phyloP scores from a whole-genome alignment of 371 early-diverging fungal species.

The Gilbertella persicaria region DNA sequence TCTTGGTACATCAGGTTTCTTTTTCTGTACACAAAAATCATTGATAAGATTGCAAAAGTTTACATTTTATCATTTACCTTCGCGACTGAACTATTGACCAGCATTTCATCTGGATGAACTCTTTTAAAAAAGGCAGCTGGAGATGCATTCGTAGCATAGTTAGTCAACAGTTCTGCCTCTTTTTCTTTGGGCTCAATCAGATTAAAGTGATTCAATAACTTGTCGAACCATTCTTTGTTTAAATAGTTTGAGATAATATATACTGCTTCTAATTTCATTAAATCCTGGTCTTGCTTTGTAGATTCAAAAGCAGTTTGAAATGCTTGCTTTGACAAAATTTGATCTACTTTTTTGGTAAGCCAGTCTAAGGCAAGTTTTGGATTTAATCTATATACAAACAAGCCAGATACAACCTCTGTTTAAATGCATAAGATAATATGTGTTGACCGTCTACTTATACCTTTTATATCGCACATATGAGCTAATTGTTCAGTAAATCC shows the following conservation, averaged over 20 bases:
- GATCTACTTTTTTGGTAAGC: constrained; percentile 25
- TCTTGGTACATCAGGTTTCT: constrained; percentile 20
- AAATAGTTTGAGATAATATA: constrained; percentile 28
- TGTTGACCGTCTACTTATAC: constrained; percentile 1
- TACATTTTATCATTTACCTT: constrained; percentile 9
- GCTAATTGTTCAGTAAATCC: constrained; percentile 17
- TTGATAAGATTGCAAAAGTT: background rate
- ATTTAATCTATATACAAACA: constrained; percentile 25
- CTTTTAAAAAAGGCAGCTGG: constrained; percentile 22
- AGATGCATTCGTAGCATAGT: constrained; percentile 19
- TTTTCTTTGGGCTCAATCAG: background rate
- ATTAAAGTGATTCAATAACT: constrained; percentile 9
- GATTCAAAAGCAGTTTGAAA: constrained; percentile 7
- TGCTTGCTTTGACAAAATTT: background rate
- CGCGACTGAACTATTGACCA: constrained; percentile 7
- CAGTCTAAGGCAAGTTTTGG: constrained; percentile 13
- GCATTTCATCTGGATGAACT: constrained; percentile 7
- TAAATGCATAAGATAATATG: background rate
- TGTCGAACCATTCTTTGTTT: constrained; percentile 20
- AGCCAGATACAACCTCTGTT: constrained; percentile 17
- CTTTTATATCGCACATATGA: constrained; percentile 30
- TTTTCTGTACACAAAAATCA: constrained; percentile 6
- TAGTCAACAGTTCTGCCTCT: constrained; percentile 11
- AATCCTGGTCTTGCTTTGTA: background rate
- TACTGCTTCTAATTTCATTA: constrained; percentile 20